These are phyloP conservation scores for Septoria linicola DNA, from an alignment of 2,329 filamentous ascomycete genomes.

Conservation along the genomic window DNA sequence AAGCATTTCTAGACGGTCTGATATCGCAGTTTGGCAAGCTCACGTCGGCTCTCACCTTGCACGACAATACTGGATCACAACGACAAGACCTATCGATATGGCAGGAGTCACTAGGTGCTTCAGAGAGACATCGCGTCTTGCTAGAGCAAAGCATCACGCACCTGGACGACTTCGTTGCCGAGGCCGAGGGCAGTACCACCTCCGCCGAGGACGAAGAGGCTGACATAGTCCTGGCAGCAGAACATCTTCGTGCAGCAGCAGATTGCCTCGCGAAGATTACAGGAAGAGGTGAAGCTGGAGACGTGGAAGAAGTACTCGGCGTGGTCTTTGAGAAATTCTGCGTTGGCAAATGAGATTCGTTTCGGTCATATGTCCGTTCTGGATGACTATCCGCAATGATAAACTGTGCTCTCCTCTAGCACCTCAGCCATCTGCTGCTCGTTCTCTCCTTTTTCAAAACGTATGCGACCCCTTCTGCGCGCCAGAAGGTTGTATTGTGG, in stretches of 20 bases:
- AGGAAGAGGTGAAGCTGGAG: slow-evolving; percentile 76
- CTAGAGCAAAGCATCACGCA: slow-evolving; percentile 70
- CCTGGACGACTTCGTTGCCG: slow-evolving; percentile 69
- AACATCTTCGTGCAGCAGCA: slow-evolving; percentile 79
- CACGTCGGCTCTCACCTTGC: slow-evolving; percentile 54
- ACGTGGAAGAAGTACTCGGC: slow-evolving; percentile 92
- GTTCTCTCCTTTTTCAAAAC: not conserved
- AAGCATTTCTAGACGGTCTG: slow-evolving; percentile 66
- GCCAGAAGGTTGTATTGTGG: not conserved
- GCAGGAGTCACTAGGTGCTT: slow-evolving; percentile 85
- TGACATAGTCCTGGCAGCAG: slow-evolving; percentile 87
- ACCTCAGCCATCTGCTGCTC: too few species aligned
- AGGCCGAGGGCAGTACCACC: slow-evolving; percentile 43
- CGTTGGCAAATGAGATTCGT: slow-evolving; percentile 40
- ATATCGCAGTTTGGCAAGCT: slow-evolving; percentile 67
- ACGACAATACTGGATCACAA: slow-evolving; percentile 36
- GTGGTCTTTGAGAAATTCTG: slow-evolving; percentile 91
- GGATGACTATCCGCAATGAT: not conserved
- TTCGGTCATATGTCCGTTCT: not conserved
- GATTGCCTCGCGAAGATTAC: slow-evolving; percentile 82
- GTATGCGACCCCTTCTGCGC: not conserved
- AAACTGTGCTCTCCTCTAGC: too few species aligned
- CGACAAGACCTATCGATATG: slow-evolving; percentile 63
- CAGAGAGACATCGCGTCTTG: slow-evolving; percentile 81
- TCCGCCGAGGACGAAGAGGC: slow-evolving; percentile 49